Base-by-base conservation (phyloP, 2,329 filamentous ascomycete species). In the Fusarium napiforme region DNA sequence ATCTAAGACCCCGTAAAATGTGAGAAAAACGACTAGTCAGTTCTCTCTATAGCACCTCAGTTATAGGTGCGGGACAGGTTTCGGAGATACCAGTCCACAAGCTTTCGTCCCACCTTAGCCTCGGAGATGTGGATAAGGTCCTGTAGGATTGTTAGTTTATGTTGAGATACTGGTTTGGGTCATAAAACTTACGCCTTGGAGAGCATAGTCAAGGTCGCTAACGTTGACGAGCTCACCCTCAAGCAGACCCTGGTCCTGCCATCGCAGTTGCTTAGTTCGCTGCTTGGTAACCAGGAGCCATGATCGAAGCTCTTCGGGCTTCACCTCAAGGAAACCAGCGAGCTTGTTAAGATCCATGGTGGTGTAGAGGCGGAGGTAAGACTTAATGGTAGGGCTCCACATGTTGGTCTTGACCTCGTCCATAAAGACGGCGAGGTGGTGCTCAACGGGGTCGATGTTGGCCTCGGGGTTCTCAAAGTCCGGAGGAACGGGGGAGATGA, bases 321-420 rank as follows among this genome's bases (percentile, higher is more conserved):
- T 92, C 67, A 98, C 94, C 79, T 98, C 96, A 62, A 99, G 89
- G 90, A 99, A 99, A 69, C 95, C 95, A 71, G 96, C 94, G 71
- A 99, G 91, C 87, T 99, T 99, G 88, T 96, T 96, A 73, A 99
- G 88, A 80, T 99, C 96, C 96, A 99, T 98, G 77, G 96, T 99
- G 50, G 96, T 98, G 91, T 99, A 99, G 64, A 99, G 93, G 83
- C 97, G 96, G 77, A 99, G 91, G 88, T 99, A 99, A 72, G 95
- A 98, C 89, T 97, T 97, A 83, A 99, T 93, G 50, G 95, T 98
- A 49, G 96, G 96, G 83, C 94, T 96, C 91, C 91, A 97, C 90
- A 99, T 96, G 85, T 97, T 98, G 85, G 94, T 98, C 91, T 97
- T 97, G 84, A 99, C 96, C 87, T 99, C 96, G 78, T 98, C 95